Conservation (phyloP, 2,329 filamentous ascomycete species). For the Didymella lethalis region DNA sequence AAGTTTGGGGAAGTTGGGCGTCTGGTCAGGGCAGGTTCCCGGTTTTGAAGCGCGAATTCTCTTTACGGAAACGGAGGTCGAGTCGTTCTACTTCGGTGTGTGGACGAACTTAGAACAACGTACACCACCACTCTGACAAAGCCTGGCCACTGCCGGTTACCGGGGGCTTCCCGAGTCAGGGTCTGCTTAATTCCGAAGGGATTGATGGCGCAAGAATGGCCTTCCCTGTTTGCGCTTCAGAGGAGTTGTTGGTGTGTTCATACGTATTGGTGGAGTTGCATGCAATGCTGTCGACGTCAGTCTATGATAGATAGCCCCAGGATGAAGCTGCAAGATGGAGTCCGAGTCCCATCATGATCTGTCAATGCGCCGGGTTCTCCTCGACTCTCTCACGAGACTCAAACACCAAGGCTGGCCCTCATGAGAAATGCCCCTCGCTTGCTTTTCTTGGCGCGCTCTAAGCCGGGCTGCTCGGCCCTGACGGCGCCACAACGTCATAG, state of each 20-base stretch:
- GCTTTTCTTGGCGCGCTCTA: not conserved
- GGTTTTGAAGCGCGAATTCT: slow-evolving; percentile 2
- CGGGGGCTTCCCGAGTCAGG: not conserved
- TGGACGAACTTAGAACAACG: slow-evolving; percentile 4
- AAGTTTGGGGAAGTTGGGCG: not conserved
- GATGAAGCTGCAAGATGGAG: not conserved
- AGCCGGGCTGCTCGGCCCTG: not conserved
- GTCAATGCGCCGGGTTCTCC: not conserved
- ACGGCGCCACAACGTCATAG: slow-evolving; percentile 16
- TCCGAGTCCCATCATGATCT: not conserved
- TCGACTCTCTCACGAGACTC: not conserved
- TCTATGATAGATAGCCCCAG: no score
- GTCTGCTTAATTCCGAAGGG: not conserved
- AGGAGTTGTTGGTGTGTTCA: not conserved
- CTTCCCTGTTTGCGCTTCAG: not conserved
- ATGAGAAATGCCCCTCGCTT: not conserved
- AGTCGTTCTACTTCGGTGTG: not conserved
- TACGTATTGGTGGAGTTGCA: not conserved
- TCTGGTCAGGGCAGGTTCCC: not conserved
- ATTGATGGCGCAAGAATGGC: not conserved
- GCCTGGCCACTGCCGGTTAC: slow-evolving; percentile 8
- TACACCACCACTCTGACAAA: not conserved
- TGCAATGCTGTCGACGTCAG: not conserved
- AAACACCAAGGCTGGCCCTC: not conserved
- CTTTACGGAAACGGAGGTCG: not conserved